Conservation (phyloP, 805 yeast species). For the Helenozyma rhizophorensis region DNA sequence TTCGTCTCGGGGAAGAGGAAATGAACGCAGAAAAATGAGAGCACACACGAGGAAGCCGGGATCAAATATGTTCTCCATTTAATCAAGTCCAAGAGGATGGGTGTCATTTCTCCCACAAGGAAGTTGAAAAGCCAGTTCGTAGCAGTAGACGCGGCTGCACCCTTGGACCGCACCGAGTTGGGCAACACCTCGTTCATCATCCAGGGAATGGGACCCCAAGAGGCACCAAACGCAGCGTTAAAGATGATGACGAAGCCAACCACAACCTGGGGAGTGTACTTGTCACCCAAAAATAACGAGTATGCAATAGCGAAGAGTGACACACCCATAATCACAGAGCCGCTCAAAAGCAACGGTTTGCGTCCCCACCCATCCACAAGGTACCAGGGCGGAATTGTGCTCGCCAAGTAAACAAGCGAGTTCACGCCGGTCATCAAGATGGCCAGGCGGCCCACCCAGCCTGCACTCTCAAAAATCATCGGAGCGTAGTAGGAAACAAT, state of each 20-base stretch:
- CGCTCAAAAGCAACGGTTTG: conserved; percentile 74
- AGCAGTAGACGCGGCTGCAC: conserved; percentile 87
- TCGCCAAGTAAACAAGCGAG: conserved; percentile 34
- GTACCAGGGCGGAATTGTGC: conserved; percentile 89
- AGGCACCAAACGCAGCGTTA: conserved; percentile 81
- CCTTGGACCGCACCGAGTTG: conserved; percentile 77
- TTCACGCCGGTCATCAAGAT: conserved; percentile 84
- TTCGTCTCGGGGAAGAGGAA: conserved; percentile 84
- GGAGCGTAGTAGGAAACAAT: conserved; percentile 93
- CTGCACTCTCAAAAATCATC: conserved; percentile 89
- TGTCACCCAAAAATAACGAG: conserved; percentile 33
- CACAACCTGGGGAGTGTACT: conserved; percentile 61
- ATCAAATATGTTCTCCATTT: conserved; percentile 78
- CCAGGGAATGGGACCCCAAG: conserved; percentile 97
- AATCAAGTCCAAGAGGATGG: conserved; percentile 71
- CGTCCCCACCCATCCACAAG: conserved; percentile 90
- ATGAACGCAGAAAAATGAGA: conserved; percentile 70
- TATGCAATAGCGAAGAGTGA: conserved; percentile 64
- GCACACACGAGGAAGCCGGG: conserved; percentile 73
- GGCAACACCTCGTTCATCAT: conserved; percentile 86
- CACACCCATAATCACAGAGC: conserved; percentile 75
- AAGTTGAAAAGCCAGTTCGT: conserved; percentile 92
- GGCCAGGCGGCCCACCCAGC: conserved; percentile 87
- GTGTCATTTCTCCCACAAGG: conserved; percentile 89
- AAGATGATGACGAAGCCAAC: conserved; percentile 73